Percentiles rank a stretch among this genome's conserved stretches.
These are phyloP conservation scores for Cyberlindnera maclurae DNA, from an alignment of 805 yeast genomes.

Conservation along the genomic window DNA sequence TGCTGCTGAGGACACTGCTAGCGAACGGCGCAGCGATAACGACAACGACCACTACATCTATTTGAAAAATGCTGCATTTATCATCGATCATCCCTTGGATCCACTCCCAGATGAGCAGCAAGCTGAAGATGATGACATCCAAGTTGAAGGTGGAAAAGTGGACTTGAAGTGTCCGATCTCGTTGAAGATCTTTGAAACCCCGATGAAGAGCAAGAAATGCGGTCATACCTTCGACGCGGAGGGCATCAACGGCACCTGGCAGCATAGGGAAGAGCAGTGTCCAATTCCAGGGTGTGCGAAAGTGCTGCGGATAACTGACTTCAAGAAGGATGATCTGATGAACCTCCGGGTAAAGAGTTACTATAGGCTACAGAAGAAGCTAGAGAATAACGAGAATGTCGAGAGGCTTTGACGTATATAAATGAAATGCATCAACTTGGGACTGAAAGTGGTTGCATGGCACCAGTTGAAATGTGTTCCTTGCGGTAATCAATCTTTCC, in stretches of 20 bases:
- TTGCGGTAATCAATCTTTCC: no score
- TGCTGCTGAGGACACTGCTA: no score
- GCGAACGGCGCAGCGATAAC: no score
- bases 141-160: conserved; percentile 64
- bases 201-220: conserved; percentile 51
- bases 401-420: conserved; percentile 10
- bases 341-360: conserved; percentile 40
- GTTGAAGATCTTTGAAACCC: conserved; percentile 40
- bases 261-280: conserved; percentile 29
- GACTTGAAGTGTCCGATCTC: conserved; percentile 66
- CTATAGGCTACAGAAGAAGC: conserved; percentile 18
- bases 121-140: conserved; percentile 52
- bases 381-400: conserved; percentile 5
- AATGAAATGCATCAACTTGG: neutral
- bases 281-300: conserved; percentile 47
- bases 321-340: conserved; percentile 48
- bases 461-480: no score
- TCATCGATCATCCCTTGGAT: conserved; percentile 51
- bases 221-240: conserved; percentile 54
- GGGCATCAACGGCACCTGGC: conserved; percentile 33
- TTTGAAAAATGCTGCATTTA: conserved; percentile 37
- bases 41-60: conserved; percentile 12
- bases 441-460: no score
- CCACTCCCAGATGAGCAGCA: conserved; percentile 43
- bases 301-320: conserved; percentile 28